Percentiles rank a stretch among this genome's conserved stretches.
Conservation (phyloP, 495 filamentous ascomycete genomes). For the Cetradonia linearis region DNA sequence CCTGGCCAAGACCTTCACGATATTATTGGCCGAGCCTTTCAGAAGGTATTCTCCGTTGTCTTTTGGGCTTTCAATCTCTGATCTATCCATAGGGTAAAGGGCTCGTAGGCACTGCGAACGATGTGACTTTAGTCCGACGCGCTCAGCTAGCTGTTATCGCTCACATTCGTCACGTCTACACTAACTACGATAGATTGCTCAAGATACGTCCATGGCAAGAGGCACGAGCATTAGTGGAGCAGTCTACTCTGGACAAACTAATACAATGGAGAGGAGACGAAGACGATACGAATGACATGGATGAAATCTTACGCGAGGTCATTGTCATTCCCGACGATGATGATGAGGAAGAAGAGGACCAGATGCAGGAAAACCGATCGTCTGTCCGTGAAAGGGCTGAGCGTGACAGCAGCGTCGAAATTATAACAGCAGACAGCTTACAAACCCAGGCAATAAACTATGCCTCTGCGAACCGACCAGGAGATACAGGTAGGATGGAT, state of each 20-base stretch:
- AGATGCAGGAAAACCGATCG: neutral
- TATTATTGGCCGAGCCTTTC: constrained; percentile 74
- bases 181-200: constrained; percentile 73
- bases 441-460: constrained; percentile 18
- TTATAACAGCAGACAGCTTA: constrained; percentile 16
- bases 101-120: constrained; percentile 58
- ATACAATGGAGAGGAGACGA: constrained; percentile 83
- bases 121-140: constrained; percentile 59
- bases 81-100: constrained; percentile 35
- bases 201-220: constrained; percentile 52
- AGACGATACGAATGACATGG: constrained; percentile 28
- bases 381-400: neutral
- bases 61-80: constrained; percentile 19
- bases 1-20: constrained; percentile 64
- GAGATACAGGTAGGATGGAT: neutral
- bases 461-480: constrained; percentile 3
- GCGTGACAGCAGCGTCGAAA: constrained; percentile 16
- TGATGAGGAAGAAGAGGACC: constrained; percentile 31
- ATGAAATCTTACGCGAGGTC: constrained; percentile 41
- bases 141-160: constrained; percentile 77
- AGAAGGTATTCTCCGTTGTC: constrained; percentile 48
- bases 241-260: constrained; percentile 58
- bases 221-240: constrained; percentile 60
- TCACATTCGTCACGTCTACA: constrained; percentile 78
- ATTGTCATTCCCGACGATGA: constrained; percentile 39